Percentiles rank a stretch among this genome's conserved stretches.
Evolutionary conservation across 2,329 filamentous ascomycete genomes (phyloP).

Genomic region (Sporothrix mexicana): DNA sequence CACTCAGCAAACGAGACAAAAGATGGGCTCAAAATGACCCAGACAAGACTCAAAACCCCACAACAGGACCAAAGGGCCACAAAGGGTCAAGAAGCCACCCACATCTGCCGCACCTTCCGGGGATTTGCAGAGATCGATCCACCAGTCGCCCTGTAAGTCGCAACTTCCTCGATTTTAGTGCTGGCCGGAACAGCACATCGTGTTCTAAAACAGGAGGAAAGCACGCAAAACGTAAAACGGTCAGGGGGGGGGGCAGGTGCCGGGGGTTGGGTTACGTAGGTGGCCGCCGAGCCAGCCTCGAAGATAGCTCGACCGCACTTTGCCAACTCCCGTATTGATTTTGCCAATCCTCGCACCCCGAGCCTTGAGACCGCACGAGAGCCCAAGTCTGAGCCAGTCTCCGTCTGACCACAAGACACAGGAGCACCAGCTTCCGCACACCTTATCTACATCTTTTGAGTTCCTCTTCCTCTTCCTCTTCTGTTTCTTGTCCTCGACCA

Average conservation of each 20-base stretch:
- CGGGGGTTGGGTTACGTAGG: too few relatives aligned
- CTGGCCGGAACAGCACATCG: neutral
- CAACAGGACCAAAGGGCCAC: neutral
- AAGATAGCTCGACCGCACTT: neutral
- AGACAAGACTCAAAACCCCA: neutral
- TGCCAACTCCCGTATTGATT: conserved; percentile 16
- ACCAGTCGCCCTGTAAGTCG: neutral
- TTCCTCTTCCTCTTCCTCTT: neutral
- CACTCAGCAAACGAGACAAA: neutral
- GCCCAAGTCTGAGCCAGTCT: neutral
- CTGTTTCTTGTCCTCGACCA: neutral
- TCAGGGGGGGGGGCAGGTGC: neutral
- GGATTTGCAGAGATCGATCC: neutral
- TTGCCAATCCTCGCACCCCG: conserved; percentile 1
- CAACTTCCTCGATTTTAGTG: neutral
- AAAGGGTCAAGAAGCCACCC: neutral
- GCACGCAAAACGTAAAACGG: neutral
- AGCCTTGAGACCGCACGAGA: conserved; percentile 1
- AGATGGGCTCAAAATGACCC: too few relatives aligned
- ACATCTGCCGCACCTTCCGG: conserved; percentile 1
- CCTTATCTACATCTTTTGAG: neutral
- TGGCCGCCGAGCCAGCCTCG: too few relatives aligned
- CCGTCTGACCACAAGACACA: too few relatives aligned
- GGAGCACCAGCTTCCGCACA: neutral
- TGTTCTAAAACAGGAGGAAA: conserved; percentile 10